Conservation (phyloP, 495 filamentous ascomycete genomes). For the Hypoxylon crocopeplum region DNA sequence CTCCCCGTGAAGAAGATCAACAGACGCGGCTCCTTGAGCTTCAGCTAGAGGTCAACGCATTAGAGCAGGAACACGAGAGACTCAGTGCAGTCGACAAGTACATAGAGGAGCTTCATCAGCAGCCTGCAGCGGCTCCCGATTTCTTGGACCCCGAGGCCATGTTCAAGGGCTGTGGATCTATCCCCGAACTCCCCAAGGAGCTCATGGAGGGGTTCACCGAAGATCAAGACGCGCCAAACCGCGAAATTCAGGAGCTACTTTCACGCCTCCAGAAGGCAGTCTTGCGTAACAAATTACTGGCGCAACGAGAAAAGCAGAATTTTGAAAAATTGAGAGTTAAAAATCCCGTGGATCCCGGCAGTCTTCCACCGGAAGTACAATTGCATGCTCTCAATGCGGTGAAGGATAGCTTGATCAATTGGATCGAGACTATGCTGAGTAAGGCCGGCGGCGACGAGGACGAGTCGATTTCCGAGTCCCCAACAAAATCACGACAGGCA, state of each 20-base stretch:
- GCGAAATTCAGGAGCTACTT: conserved; percentile 57
- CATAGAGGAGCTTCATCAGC: conserved; percentile 56
- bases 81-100: conserved; percentile 56
- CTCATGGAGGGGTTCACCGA: conserved; percentile 50
- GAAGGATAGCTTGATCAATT: conserved; percentile 70
- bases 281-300: conserved; percentile 65
- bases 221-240: conserved; percentile 40
- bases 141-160: conserved; percentile 56
- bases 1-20: conserved; percentile 25
- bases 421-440: conserved; percentile 73
- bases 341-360: conserved; percentile 38
- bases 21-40: conserved; percentile 49
- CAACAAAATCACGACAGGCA: conserved; percentile 45
- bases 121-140: conserved; percentile 58
- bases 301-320: conserved; percentile 67
- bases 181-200: conserved; percentile 57
- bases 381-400: conserved; percentile 60
- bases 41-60: conserved; percentile 55
- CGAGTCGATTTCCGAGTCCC: conserved; percentile 49
- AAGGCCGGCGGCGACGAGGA: conserved; percentile 55
- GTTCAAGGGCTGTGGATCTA: conserved; percentile 48
- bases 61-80: conserved; percentile 62
- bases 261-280: conserved; percentile 70
- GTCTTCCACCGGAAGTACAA: conserved; percentile 45
- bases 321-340: conserved; percentile 62